Base-by-base conservation (phyloP, 192 early-diverging fungal species). In the Dissophora ornata region DNA sequence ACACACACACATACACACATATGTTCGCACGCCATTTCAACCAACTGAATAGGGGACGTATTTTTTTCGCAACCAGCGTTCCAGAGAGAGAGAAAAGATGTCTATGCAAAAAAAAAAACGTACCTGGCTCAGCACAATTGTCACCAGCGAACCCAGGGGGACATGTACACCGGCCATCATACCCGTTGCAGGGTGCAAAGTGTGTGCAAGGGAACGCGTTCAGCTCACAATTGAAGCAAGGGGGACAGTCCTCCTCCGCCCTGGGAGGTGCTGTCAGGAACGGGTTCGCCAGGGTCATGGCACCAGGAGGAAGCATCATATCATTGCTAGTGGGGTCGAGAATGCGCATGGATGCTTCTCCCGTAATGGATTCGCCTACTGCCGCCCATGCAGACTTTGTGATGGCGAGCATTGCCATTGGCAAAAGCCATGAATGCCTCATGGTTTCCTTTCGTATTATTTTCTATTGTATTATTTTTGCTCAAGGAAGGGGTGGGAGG, bases 141-240 rank as follows among this genome's bases (percentile, higher is more conserved):
- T 90, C 88, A 15, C 92, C 91, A 10, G 89, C 93, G 80, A 92
- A 96, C 8, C 94, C 93, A 9, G 86, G 67, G 0, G 90, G 90
- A 59, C 92, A 95, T 47, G 81, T 61, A 68, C 92, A 93, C 26
- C 90, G 87, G 10, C 92, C 92, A 21, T 89, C 87, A 48, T 87
- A 90, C 41, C 87, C 79, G 28, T 87, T 91, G 73, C 92, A 94
- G 21, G 87, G 88, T 18, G 87, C 89, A 67, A 87, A 90, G 71
- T 95, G 90, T 1, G 84, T 73, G 67, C 94, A 95, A 8, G 81
- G 80, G 45, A 89, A 94, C 7, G 83, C 84, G 21, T 88, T 87
- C 30, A 94, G 82, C 36, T 90, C 81, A 79, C 93, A 95, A 79
- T 95, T 93, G 74, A 95, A 95, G 70, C 93, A 95, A n/a, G 90